A percentile compares a stretch with the other conserved stretches of the same genome.
phyloP scores from a whole-genome alignment of 371 early-diverging fungal genomes.

The Actinomucor elegans region DNA sequence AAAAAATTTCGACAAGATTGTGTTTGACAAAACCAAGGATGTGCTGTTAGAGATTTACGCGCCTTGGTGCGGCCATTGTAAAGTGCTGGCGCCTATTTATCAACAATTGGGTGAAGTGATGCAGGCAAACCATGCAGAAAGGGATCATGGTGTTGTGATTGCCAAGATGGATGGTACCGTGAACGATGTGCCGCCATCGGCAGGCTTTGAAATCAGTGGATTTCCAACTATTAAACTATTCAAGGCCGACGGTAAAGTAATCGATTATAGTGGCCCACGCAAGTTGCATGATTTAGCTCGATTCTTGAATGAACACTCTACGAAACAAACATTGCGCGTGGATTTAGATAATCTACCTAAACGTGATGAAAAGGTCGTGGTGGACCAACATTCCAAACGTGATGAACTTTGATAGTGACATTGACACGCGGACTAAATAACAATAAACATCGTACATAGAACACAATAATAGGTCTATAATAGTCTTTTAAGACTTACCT shows the following conservation, averaged over 20 bases:
- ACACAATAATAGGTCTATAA: not conserved
- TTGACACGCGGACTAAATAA: too few species aligned
- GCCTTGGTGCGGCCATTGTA: constrained; percentile 89
- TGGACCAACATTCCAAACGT: not conserved
- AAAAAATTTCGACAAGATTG: constrained; percentile 68
- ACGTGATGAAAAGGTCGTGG: not conserved
- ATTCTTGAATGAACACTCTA: constrained; percentile 56
- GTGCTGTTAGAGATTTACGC: constrained; percentile 70
- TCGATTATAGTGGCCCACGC: constrained; percentile 80
- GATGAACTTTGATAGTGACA: constrained; percentile 6
- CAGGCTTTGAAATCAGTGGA: constrained; percentile 68
- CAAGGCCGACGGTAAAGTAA: constrained; percentile 72
- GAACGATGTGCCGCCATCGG: constrained; percentile 79
- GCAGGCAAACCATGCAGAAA: constrained; percentile 26
- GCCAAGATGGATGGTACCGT: constrained; percentile 92
- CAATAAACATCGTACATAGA: not conserved
- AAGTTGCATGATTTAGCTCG: constrained; percentile 63
- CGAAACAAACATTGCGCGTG: constrained; percentile 3
- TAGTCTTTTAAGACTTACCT: too few species aligned
- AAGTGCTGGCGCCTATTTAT: constrained; percentile 75
- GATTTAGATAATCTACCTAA: not conserved
- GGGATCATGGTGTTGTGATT: constrained; percentile 59
- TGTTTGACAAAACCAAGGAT: constrained; percentile 78
- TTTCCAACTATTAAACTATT: constrained; percentile 91
- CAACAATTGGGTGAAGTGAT: constrained; percentile 58